These are phyloP conservation scores for Kwoniella shandongensis DNA, from an alignment of 768 basidiomycete genomes.

Conservation along the genomic window DNA sequence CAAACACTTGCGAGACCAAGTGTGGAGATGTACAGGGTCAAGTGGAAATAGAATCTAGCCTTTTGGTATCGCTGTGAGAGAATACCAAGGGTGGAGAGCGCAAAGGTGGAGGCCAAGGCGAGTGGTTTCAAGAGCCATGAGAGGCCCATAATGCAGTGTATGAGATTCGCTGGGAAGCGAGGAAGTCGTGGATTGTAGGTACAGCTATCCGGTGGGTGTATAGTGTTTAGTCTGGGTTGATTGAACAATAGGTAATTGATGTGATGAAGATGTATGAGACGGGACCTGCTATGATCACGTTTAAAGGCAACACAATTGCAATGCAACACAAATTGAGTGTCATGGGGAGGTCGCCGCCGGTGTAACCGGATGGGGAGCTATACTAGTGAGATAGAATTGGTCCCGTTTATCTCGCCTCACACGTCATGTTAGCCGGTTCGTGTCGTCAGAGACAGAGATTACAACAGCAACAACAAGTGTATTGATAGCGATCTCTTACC, in stretches of 20 bases:
- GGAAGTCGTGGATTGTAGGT: not conserved
- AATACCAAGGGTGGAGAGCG: conserved; percentile 45
- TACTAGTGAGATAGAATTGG: not conserved
- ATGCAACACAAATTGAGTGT: no score
- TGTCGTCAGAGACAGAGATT: not conserved
- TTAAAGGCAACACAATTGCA: no score
- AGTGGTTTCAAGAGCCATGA: conserved; percentile 44
- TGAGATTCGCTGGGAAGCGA: no score
- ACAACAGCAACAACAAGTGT: no score
- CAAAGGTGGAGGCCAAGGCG: conserved; percentile 40
- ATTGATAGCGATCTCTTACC: no score
- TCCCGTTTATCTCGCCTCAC: not conserved
- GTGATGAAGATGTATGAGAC: not conserved
- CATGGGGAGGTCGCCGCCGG: no score
- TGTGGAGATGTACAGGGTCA: conserved; percentile 70
- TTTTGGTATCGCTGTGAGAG: conserved; percentile 36
- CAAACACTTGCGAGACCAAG: conserved; percentile 70
- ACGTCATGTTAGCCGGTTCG: not conserved
- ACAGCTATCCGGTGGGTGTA: not conserved
- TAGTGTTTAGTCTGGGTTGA: not conserved
- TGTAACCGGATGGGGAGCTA: no score
- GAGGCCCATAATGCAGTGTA: conserved; percentile 9
- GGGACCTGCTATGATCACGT: not conserved
- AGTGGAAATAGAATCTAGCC: conserved; percentile 62
- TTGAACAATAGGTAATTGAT: not conserved